Evolutionary conservation across 2,329 filamentous ascomycete genomes (phyloP).

Genomic region (Cyanodermella asteris): DNA sequence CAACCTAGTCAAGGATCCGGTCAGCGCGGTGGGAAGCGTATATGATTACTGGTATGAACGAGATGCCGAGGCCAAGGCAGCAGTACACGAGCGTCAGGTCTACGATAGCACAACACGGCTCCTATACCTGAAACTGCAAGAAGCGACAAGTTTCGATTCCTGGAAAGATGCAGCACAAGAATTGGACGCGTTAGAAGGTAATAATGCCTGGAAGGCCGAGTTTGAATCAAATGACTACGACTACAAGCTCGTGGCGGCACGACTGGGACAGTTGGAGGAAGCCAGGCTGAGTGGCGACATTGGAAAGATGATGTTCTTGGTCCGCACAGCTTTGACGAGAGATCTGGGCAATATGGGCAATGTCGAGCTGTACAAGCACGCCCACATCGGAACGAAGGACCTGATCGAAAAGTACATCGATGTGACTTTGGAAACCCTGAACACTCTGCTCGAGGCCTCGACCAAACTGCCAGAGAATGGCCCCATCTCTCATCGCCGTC

Average conservation of each 20-base stretch:
- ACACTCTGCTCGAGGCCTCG: conserved; percentile 43
- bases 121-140: conserved; percentile 41
- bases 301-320: conserved; percentile 53
- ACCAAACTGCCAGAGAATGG: conserved; percentile 28
- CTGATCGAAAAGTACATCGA: conserved; percentile 75
- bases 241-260: conserved; percentile 41
- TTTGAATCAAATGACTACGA: conserved; percentile 49
- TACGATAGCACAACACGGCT: conserved; percentile 40
- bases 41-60: conserved; percentile 17
- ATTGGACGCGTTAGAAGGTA: conserved; percentile 58
- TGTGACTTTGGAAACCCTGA: conserved; percentile 53
- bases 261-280: conserved; percentile 52
- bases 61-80: conserved; percentile 30
- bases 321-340: conserved; percentile 60
- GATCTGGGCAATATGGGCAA: conserved; percentile 75
- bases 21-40: conserved; percentile 16
- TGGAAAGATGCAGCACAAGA: conserved; percentile 59
- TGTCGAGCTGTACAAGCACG: conserved; percentile 59
- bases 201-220: conserved; percentile 60
- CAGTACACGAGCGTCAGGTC: conserved; percentile 25
- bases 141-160: conserved; percentile 25
- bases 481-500: conserved; percentile 31
- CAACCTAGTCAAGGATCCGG: conserved; percentile 13
- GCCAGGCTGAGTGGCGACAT: conserved; percentile 53
- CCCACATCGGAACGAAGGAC: conserved; percentile 65